phyloP scores from a whole-genome alignment of 345 rosid species.

The Carallia pectinifolia region DNA sequence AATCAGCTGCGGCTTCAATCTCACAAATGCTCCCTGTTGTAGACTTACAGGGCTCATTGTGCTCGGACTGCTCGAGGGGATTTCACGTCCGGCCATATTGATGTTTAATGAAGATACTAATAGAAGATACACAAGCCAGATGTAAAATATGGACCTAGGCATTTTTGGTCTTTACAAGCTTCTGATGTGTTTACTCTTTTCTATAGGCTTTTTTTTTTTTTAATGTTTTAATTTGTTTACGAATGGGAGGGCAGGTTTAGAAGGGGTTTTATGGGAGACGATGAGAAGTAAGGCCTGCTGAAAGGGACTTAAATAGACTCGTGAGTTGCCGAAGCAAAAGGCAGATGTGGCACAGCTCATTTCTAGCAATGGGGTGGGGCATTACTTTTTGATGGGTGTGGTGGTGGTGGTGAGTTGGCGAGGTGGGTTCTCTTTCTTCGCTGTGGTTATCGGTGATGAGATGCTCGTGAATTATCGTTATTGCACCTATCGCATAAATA shows the following conservation, averaged over 20 bases:
- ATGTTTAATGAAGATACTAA: slow-evolving; percentile 1
- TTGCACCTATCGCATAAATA: slow-evolving; percentile 17
- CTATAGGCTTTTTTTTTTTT: background rate
- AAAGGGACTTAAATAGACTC: slow-evolving; percentile 54
- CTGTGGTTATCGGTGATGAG: slow-evolving; percentile 16
- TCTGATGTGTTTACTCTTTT: background rate
- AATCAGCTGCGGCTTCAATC: slow-evolving; percentile 41
- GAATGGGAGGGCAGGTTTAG: slow-evolving; percentile 9
- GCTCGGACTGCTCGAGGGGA: slow-evolving; percentile 67
- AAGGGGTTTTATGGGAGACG: slow-evolving; percentile 10
- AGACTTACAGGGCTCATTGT: slow-evolving; percentile 45
- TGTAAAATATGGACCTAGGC: slow-evolving; percentile 14
- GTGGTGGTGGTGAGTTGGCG: slow-evolving; percentile 26
- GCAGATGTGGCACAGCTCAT: slow-evolving; percentile 24
- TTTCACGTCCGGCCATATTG: slow-evolving; percentile 34
- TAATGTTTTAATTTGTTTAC: background rate
- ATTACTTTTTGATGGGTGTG: slow-evolving; percentile 20
- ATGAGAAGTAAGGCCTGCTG: slow-evolving; percentile 11
- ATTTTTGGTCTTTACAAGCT: background rate
- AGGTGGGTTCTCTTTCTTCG: slow-evolving; percentile 32
- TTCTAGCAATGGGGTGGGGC: background rate
- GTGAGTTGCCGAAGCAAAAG: slow-evolving; percentile 46
- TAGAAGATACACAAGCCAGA: slow-evolving; percentile 21
- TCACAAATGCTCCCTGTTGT: slow-evolving; percentile 27
- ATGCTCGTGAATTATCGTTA: slow-evolving; percentile 62